phyloP scores from a whole-genome alignment of 371 early-diverging fungal species.

The Mortierella polycephala region DNA sequence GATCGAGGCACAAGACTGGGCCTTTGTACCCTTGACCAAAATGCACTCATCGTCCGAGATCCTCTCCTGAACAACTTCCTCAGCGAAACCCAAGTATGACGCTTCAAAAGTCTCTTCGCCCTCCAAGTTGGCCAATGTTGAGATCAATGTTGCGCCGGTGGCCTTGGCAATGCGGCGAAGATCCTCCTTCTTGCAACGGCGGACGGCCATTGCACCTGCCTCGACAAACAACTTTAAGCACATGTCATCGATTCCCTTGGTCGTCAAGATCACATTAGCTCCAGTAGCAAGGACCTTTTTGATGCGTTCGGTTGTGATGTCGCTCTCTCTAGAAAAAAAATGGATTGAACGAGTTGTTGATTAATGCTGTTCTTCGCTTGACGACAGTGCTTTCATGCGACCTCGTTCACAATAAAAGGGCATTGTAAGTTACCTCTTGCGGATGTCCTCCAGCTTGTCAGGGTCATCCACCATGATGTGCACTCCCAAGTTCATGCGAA shows the following conservation, averaged over 20 bases:
- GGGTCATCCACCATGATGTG: slow-evolving; percentile 99
- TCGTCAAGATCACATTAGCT: slow-evolving; percentile 98
- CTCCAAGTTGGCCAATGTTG: slow-evolving; percentile 97
- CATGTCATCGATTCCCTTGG: slow-evolving; percentile 99
- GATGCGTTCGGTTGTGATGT: slow-evolving; percentile 96
- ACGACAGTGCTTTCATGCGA: no score
- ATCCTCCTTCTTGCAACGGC: slow-evolving; percentile 98
- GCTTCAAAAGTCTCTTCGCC: slow-evolving; percentile 98
- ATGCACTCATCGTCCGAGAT: slow-evolving; percentile 99
- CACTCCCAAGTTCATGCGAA: slow-evolving; percentile 99
- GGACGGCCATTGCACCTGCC: slow-evolving; percentile 93
- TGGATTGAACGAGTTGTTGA: no score
- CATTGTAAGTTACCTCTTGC: slow-evolving; percentile 75
- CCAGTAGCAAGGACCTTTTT: slow-evolving; percentile 96
- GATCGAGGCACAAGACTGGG: slow-evolving; percentile 90
- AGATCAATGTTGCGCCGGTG: slow-evolving; percentile 94
- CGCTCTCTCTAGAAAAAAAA: slow-evolving; percentile 76
- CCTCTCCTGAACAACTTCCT: slow-evolving; percentile 96
- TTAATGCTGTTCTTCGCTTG: no score
- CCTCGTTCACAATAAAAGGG: no score
- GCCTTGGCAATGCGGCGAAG: slow-evolving; percentile 98
- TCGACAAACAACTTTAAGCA: slow-evolving; percentile 99
- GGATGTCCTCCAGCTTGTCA: slow-evolving; percentile 97
- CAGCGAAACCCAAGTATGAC: slow-evolving; percentile 93
- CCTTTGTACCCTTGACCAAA: slow-evolving; percentile 94